These are phyloP conservation scores for Graphilbum fragrans DNA, from an alignment of 2,329 filamentous ascomycete genomes.

Conservation along the genomic window DNA sequence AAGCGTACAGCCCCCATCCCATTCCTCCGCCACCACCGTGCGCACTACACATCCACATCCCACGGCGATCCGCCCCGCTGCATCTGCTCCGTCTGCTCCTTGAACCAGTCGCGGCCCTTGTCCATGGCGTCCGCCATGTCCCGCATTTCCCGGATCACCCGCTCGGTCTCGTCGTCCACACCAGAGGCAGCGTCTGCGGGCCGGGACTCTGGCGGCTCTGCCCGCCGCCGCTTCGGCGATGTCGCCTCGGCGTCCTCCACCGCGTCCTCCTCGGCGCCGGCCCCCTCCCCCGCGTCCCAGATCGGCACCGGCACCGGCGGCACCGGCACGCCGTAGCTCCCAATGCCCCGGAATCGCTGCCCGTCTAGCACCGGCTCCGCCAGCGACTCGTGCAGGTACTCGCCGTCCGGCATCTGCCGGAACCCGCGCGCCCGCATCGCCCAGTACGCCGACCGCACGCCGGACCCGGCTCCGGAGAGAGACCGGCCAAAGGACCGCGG, in stretches of 20 bases:
- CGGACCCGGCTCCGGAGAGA: background rate
- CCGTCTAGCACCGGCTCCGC: slow-evolving; percentile 25
- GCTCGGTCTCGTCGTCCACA: slow-evolving; percentile 12
- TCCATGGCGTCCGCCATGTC: slow-evolving; percentile 31
- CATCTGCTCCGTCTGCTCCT: slow-evolving; percentile 29
- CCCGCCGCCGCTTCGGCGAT: background rate
- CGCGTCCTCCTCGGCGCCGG: too few species aligned
- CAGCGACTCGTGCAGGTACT: slow-evolving; percentile 33
- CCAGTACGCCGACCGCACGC: slow-evolving; percentile 19
- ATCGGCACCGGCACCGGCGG: slow-evolving; percentile 4
- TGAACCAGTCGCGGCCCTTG: slow-evolving; percentile 33
- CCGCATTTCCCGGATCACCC: slow-evolving; percentile 29
- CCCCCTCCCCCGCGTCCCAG: background rate
- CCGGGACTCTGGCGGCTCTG: background rate
- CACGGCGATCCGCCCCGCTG: slow-evolving; percentile 7
- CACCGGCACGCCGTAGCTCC: slow-evolving; percentile 20
- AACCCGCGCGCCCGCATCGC: slow-evolving; percentile 33
- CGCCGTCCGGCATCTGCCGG: slow-evolving; percentile 13
- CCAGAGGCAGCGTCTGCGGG: slow-evolving; percentile 4
- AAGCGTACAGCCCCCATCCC: background rate
- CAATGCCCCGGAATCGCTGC: slow-evolving; percentile 24
- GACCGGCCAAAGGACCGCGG: too few species aligned
- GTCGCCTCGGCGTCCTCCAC: background rate
- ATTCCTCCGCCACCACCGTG: background rate
- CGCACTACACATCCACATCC: background rate